Evolutionary conservation across 1,139 yeast genomes (phyloP).

Genomic region (Kodamaea alishanica): DNA sequence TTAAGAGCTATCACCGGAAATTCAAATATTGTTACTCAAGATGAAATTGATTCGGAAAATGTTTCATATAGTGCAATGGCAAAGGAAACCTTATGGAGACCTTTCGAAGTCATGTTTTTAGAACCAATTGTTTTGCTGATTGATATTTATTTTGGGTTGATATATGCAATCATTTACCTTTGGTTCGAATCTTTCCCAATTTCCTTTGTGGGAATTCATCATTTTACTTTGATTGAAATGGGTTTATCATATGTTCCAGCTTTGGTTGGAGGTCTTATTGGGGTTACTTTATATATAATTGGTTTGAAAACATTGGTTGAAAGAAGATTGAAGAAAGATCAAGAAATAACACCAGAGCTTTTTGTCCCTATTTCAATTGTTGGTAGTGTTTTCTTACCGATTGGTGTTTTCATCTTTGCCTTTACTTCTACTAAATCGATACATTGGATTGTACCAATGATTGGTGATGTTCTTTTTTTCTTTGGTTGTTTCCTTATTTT

Average conservation of each 20-base stretch:
- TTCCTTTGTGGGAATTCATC: conserved; percentile 40
- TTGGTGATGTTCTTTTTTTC: conserved; percentile 39
- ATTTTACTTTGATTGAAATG: conserved; percentile 44
- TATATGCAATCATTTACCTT: conserved; percentile 51
- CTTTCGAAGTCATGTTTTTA: conserved; percentile 36
- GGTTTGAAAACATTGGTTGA: conserved; percentile 22
- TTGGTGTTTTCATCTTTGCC: conserved; percentile 45
- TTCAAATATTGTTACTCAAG: conserved; percentile 23
- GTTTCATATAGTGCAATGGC: conserved; percentile 21
- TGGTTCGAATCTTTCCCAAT: conserved; percentile 63
- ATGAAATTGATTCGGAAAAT: conserved; percentile 22
- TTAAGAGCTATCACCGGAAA: conserved; percentile 33
- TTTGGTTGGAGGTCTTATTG: conserved; percentile 38
- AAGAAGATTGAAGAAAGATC: conserved; percentile 18
- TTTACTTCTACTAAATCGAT: conserved; percentile 42
- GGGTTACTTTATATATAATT: conserved; percentile 23
- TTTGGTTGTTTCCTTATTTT: conserved; percentile 36
- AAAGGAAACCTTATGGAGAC: conserved; percentile 46
- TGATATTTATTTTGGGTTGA: conserved; percentile 48
- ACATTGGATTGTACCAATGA: conserved; percentile 43
- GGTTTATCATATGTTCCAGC: conserved; percentile 47
- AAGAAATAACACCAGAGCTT: conserved; percentile 33
- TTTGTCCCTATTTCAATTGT: conserved; percentile 41
- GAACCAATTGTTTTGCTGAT: conserved; percentile 46
- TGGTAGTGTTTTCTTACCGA: conserved; percentile 40